Evolutionary conservation across 2,329 filamentous ascomycete genomes (phyloP), one percentile per base, ranked within the genome.

Genomic region (Exophiala viscosa): DNA sequence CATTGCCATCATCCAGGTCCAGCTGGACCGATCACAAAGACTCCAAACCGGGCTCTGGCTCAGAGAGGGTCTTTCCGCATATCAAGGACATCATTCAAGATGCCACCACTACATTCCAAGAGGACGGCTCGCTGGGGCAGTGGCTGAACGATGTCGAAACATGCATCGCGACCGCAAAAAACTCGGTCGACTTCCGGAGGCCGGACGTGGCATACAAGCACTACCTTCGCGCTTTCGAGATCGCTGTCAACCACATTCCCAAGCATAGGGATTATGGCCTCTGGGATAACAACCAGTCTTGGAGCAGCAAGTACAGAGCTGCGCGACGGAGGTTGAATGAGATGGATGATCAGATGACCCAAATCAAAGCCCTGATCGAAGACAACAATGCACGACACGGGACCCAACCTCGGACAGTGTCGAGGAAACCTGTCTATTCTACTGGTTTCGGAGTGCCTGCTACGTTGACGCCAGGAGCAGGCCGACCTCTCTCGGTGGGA

Each of bases 141-240:
- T 54, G 42, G 18, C 54, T 64, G n/a, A 48, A 51, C 38, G 60
- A 64, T 39, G 76, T 76, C 35, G 69, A 71, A 32, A 60, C 61
- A 9, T 69, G 71, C 48, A 67, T 76, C 53, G 67, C 63, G n/a
- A 35, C 67, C 67, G 41, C 56, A 5, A 55, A 47, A 49, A 51
- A 36, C 20, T 58, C 57, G 33, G 48, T 84, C 53, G 80, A 81
- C 55, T 86, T 87, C 70, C 74, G 81, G 20, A 77, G 83, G 33
- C 82, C 84, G 3, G 90, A 93, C 65, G 70, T 83, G 34, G 91
- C 91, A 2, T 86, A 95, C 50, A 82, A 87, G 59, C 88, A 95
- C 56, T 97, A 92, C 65, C 79, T 97, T 52, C 82, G 86, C 58
- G 88, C 91, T 9, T 90, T 81, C 54, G 84, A 90, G 52, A 86